Base-by-base conservation (phyloP, 2,329 filamentous ascomycete species). In the Westerdykella ornata region DNA sequence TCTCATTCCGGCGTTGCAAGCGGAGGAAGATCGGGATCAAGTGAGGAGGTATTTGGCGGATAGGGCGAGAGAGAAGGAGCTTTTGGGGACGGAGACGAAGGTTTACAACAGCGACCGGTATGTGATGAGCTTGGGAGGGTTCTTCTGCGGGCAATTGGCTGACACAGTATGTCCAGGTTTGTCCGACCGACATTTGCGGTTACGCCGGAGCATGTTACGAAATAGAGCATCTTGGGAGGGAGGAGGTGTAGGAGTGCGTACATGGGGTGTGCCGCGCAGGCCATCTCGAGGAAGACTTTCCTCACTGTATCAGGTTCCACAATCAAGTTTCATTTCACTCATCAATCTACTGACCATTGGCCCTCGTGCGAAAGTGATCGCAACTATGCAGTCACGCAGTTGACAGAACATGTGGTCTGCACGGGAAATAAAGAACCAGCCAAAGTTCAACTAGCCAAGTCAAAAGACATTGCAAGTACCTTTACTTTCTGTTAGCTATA, bases 21-120 rank as follows among this genome's bases (percentile, higher is more conserved):
- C 92, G 42, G 92, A 98, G 66, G 88, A 95, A 69, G 92, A 98
- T 73, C 84, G 92, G 47, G 92, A 98, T 71, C 84, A 90, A 66
- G 89, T 95, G 49, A 80, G 92, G 53, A 77, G 90, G 62, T 79
- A 90, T 68, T 78, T 84, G 52, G 92, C 92, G 44, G 87, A 94
- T 68, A 81, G 88, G 77, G 82, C 81, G 52, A 79, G 92, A 52
- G 92, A 97, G 78, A 88, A 89, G 78, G 84, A 88, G 70, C 72
- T 98, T 52, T 64, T 97, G 56, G 92, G 92, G 43, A 81, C 82
- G 51, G 85, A 90, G 68, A 80, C 78, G 39, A 86, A 84, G 72
- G 77, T 94, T 37, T 98, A 96, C 73, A 79, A 97, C 72, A 82
- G 78, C 53, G 88, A 95, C 63, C 77, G 87, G 87, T 96, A 73